Conservation (phyloP, 176 grass and related monocot genomes). For the Saccharum officinarum region DNA sequence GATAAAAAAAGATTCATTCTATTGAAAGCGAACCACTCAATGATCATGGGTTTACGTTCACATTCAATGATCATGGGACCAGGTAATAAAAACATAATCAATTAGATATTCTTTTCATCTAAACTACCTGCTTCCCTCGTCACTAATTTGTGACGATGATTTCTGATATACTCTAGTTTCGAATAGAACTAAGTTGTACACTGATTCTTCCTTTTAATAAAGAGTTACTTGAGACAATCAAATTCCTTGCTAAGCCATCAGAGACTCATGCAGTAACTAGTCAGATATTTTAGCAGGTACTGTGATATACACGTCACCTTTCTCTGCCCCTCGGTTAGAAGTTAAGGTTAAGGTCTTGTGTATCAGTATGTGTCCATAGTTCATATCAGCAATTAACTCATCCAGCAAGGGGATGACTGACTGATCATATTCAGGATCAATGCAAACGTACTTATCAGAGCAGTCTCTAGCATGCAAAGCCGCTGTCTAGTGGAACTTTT, state of each 20-base stretch:
- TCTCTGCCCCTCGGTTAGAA: not conserved
- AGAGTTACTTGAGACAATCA: not conserved
- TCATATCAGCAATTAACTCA: constrained; percentile 30
- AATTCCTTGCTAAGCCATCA: not conserved
- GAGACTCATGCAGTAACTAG: not conserved
- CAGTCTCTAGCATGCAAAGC: constrained; percentile 11
- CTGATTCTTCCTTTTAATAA: not conserved
- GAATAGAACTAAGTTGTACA: not conserved
- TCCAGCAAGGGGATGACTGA: constrained; percentile 21
- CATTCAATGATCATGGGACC: constrained; percentile 32
- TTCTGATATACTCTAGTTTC: not conserved
- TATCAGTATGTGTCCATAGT: constrained; percentile 41
- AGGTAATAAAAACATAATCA: constrained; percentile 32
- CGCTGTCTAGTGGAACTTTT: constrained; percentile 12
- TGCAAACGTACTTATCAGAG: constrained; percentile 21
- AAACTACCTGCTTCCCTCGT: not conserved
- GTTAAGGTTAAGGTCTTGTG: not conserved
- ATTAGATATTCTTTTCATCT: constrained; percentile 17
- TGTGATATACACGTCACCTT: not conserved
- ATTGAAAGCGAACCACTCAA: constrained; percentile 18
- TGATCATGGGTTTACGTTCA: not conserved
- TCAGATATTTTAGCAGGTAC: constrained; percentile 34
- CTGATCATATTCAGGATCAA: constrained; percentile 7
- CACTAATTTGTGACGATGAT: not conserved
- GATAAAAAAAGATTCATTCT: constrained; percentile 13